phyloP scores from a whole-genome alignment of 352 stramenopile species.

The Phytopythium cucurbitacearum region DNA sequence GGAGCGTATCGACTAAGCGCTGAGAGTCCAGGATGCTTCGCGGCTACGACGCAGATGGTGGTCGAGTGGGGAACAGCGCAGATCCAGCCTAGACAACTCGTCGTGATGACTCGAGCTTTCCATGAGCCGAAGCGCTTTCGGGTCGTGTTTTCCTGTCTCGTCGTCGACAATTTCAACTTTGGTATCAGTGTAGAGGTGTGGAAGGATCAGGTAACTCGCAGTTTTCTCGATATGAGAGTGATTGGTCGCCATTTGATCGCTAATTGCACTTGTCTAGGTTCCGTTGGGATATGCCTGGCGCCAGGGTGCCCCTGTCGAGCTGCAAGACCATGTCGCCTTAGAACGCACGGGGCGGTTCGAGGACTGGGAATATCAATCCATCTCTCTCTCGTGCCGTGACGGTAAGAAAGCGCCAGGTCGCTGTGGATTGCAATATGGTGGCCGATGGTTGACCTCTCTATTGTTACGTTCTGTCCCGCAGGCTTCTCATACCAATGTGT shows the following conservation, averaged over 20 bases:
- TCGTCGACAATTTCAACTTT: constrained; percentile 19
- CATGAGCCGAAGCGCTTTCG: constrained; percentile 16
- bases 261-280: constrained; percentile 2
- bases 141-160: constrained; percentile 48
- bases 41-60: constrained; percentile 17
- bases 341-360: constrained; percentile 22
- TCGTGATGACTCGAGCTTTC: constrained; percentile 36
- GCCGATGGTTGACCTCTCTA: background rate
- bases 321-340: constrained; percentile 16
- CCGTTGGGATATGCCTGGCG: constrained; percentile 12
- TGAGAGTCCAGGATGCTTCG: constrained; percentile 15
- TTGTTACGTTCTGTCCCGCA: constrained; percentile 1
- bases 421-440: constrained; percentile 1
- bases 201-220: constrained; percentile 23
- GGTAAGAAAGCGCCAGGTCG: constrained; percentile 9
- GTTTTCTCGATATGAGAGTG: background rate
- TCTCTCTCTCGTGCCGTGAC: constrained; percentile 21
- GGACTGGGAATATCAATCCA: constrained; percentile 33
- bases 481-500: constrained; percentile 32
- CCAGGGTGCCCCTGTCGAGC: constrained; percentile 3
- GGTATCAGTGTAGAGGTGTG: constrained; percentile 42
- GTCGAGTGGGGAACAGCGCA: constrained; percentile 30
- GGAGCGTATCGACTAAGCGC: constrained; percentile 35
- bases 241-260: background rate
- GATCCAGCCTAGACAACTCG: constrained; percentile 18